Base-by-base conservation (phyloP, 2,329 filamentous ascomycete species). In the Colletotrichum sp. region DNA sequence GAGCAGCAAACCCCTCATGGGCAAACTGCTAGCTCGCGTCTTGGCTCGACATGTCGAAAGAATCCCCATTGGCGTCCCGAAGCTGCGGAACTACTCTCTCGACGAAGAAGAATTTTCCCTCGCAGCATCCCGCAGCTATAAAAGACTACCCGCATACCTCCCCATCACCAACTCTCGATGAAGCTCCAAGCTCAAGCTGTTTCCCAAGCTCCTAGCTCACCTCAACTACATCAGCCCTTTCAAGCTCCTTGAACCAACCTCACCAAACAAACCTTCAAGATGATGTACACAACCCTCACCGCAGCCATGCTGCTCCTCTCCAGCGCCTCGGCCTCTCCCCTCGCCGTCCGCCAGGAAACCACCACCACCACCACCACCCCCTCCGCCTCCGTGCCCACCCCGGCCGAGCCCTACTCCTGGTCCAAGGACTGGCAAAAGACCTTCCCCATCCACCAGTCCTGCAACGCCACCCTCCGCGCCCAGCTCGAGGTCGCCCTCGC, bases 361-460 rank as follows among this genome's bases (percentile, higher is more conserved):
- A 65, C 58, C n/a, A 77, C 56, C 18, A 77, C 56, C 18, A 77
- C 78, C 36, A 78, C 81, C 61, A 28, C 66, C 43, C 32, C 75
- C 30, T 62, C 62, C 6, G 56, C 79, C 16, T 66, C 79, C 2
- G 73, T 79, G 4, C 55, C 80, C 4, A 78, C 79, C n/a, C 38
- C 77, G 34, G 68, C 69, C n/a, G 68, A 67, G 32, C 69, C 73
- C 13, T 85, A 84, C 75, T 77, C 81, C 76, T 85, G 83, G 83
- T 76, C 81, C 32, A 78, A 79, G 7, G 82, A 81, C 30, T 84
- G 82, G 82, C 73, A 79, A 21, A 79, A 80, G 74, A 75, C 77
- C 13, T 88, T 84, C 78, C 83, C 85, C 18, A 93, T 94, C 80
- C 93, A 94, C 82, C 81, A 86, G 38, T 93, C 91, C 28, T 94